Conservation (phyloP, 495 filamentous ascomycete genomes). For the Copromyces sp. region DNA sequence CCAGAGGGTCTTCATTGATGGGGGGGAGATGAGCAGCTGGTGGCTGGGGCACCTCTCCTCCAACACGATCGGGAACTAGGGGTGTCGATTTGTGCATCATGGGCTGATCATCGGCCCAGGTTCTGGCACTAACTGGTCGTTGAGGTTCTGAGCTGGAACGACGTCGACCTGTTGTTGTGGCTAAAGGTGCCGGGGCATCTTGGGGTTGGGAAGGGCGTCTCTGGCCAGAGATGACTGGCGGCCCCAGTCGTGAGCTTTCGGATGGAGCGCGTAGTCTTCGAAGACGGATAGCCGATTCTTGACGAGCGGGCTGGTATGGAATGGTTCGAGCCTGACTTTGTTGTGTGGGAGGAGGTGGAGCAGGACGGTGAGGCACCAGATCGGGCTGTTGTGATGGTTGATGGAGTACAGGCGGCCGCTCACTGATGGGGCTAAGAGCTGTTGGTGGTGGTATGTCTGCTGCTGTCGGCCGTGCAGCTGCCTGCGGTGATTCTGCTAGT, state of each 20-base stretch:
- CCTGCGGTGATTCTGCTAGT: neutral
- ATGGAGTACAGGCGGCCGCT: neutral
- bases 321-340: neutral
- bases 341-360: neutral
- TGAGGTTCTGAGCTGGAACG: constrained; percentile 13
- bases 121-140: neutral
- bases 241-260: neutral
- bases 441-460: neutral
- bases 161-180: neutral
- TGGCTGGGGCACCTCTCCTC: neutral
- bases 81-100: neutral
- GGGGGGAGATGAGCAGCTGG: neutral
- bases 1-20: neutral
- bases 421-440: neutral
- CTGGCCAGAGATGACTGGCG: neutral
- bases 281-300: constrained; percentile 10
- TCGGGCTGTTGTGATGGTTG: neutral
- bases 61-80: neutral
- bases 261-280: constrained; percentile 5
- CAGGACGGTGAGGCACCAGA: no score
- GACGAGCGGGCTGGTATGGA: neutral
- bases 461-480: neutral
- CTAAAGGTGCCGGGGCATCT: neutral
- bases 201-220: neutral
- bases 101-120: neutral